Percentiles rank a stretch among this genome's conserved stretches.
These are phyloP conservation scores for Actinomortierella ambigua DNA, from an alignment of 371 early-diverging fungal species.

Conservation along the genomic window DNA sequence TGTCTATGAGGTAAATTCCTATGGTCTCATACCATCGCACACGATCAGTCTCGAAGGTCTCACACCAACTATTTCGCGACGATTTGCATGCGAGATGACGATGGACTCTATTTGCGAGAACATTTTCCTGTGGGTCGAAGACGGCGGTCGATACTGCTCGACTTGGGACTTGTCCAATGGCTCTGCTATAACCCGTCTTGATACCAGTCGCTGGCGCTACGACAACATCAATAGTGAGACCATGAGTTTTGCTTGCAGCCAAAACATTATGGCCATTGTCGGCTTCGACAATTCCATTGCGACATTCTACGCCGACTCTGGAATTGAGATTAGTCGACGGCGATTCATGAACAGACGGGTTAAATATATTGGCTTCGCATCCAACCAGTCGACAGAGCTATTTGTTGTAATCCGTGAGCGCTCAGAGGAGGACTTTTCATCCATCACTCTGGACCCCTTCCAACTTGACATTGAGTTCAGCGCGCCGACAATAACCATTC, in stretches of 20 bases:
- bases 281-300: constrained; percentile 39
- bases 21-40: constrained; percentile 7
- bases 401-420: constrained; percentile 27
- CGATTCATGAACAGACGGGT: constrained; percentile 36
- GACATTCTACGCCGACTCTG: constrained; percentile 41
- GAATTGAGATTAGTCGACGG: constrained; percentile 43
- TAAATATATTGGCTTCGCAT: constrained; percentile 26
- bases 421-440: no score
- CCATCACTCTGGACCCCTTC: constrained; percentile 26
- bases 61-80: constrained; percentile 34
- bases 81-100: constrained; percentile 46
- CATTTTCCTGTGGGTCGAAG: constrained; percentile 46
- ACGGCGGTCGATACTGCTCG: constrained; percentile 37
- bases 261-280: constrained; percentile 22
- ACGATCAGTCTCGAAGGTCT: constrained; percentile 32
- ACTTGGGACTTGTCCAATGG: constrained; percentile 41
- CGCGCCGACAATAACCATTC: constrained; percentile 28
- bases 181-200: constrained; percentile 18
- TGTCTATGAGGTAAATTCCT: constrained; percentile 17
- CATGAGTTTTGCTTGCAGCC: no score
- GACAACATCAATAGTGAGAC: no score
- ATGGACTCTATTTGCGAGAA: constrained; percentile 40
- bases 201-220: no score
- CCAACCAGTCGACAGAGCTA: constrained; percentile 9
- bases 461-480: constrained; percentile 28